Percentiles rank a stretch among this genome's conserved stretches.
Conservation (phyloP, 2,329 filamentous ascomycete species). For the Claviceps capensis region DNA sequence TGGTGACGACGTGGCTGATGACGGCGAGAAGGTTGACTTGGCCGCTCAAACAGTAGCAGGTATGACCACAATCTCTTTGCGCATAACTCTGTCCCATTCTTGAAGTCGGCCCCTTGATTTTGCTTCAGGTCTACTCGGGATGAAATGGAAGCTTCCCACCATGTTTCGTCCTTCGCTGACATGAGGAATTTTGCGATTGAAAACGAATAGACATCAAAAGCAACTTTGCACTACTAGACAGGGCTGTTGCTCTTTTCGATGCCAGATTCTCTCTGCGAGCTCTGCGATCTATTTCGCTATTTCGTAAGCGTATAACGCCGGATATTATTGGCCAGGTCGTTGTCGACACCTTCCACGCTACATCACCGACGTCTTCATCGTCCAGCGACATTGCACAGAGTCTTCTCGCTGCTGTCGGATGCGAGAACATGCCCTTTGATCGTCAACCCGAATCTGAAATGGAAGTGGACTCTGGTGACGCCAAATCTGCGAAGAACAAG, state of each 20-base stretch:
- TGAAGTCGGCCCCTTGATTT: background rate
- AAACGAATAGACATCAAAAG: slow-evolving; percentile 66
- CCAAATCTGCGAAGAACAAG: slow-evolving; percentile 39
- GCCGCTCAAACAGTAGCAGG: slow-evolving; percentile 46
- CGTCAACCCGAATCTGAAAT: slow-evolving; percentile 48
- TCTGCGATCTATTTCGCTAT: slow-evolving; percentile 84
- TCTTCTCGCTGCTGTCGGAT: slow-evolving; percentile 56
- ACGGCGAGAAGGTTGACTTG: slow-evolving; percentile 45
- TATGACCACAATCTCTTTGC: slow-evolving; percentile 20
- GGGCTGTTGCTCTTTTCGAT: slow-evolving; percentile 86
- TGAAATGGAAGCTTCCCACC: no score
- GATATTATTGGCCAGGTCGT: slow-evolving; percentile 73
- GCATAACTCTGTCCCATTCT: no score
- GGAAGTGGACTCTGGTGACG: slow-evolving; percentile 53
- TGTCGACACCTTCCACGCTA: slow-evolving; percentile 60
- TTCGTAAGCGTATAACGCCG: slow-evolving; percentile 78
- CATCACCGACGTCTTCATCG: slow-evolving; percentile 20
- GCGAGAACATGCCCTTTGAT: slow-evolving; percentile 49
- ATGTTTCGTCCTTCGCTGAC: slow-evolving; percentile 1
- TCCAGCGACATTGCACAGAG: slow-evolving; percentile 54
- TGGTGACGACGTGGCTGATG: slow-evolving; percentile 40
- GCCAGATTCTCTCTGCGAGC: slow-evolving; percentile 89
- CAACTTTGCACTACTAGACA: slow-evolving; percentile 84
- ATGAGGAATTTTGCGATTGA: slow-evolving; percentile 6
- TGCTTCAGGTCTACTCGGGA: background rate